These are phyloP conservation scores for Nectriaceae sp. DNA, from an alignment of 2,329 filamentous ascomycete species.

Conservation along the genomic window DNA sequence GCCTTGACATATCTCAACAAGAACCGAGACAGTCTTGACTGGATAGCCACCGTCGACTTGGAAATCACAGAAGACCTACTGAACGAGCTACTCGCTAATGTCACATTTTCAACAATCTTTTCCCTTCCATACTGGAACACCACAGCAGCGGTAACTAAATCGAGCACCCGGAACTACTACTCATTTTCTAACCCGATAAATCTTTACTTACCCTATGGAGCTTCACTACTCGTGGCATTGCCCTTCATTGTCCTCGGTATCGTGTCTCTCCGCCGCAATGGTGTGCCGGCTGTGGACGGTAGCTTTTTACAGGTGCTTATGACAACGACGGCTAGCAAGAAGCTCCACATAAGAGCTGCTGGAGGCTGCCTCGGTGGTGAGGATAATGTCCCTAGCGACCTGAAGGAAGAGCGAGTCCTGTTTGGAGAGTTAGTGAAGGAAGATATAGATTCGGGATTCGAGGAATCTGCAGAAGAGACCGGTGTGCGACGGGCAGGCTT, in stretches of 20 bases:
- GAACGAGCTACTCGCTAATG: background rate
- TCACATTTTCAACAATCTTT: background rate
- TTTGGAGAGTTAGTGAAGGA: background rate
- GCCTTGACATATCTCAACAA: background rate
- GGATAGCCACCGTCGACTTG: background rate
- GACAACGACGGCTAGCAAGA: constrained; percentile 3
- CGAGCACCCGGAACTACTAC: background rate
- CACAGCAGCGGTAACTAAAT: background rate
- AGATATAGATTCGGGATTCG: background rate
- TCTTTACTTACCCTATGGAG: background rate
- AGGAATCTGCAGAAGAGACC: background rate
- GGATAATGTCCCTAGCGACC: background rate
- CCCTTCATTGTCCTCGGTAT: background rate
- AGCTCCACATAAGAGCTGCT: background rate
- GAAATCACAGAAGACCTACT: background rate
- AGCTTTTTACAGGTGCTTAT: constrained; percentile 4
- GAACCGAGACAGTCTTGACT: background rate
- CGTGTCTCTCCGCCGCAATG: background rate
- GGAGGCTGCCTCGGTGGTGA: constrained; percentile 2
- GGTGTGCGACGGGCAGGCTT: background rate
- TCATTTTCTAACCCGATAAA: background rate
- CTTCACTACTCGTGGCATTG: background rate
- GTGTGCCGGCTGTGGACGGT: constrained; percentile 1
- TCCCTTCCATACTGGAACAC: background rate
- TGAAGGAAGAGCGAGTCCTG: background rate